Conservation (phyloP, 306 rosid species). For the Corylus americana region DNA sequence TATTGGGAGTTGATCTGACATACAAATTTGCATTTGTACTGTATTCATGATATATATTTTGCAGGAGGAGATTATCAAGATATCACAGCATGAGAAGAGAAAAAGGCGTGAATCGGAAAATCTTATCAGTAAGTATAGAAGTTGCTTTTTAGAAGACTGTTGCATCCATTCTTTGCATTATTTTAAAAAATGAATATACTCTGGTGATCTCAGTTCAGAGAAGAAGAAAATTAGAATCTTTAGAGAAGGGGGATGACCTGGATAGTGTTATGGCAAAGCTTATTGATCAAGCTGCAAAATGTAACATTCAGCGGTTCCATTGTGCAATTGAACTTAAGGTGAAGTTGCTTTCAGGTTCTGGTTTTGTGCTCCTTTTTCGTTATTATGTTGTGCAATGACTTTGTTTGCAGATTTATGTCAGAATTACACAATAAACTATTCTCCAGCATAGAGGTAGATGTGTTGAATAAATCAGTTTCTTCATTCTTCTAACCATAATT, state of each 20-base stretch:
- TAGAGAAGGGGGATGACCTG: constrained; percentile 58
- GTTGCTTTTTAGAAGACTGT: constrained; percentile 22
- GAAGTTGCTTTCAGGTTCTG: constrained; percentile 20
- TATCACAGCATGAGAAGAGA: constrained; percentile 45
- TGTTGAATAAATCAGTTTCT: constrained; percentile 13
- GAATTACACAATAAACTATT: background rate
- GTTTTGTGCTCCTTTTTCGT: constrained; percentile 17
- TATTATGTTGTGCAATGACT: constrained; percentile 18
- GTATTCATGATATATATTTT: constrained; percentile 18
- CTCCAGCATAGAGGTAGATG: background rate
- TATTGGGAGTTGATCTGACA: constrained; percentile 1
- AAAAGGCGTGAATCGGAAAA: constrained; percentile 46
- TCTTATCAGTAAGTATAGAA: constrained; percentile 54
- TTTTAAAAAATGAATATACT: constrained; percentile 23
- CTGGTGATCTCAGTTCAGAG: constrained; percentile 57
- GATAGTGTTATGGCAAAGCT: constrained; percentile 64
- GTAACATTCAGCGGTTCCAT: constrained; percentile 52
- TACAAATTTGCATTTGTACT: constrained; percentile 15
- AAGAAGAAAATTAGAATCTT: constrained; percentile 49
- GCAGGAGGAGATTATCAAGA: constrained; percentile 59
- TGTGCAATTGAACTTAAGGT: constrained; percentile 75
- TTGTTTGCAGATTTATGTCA: background rate
- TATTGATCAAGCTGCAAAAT: constrained; percentile 57
- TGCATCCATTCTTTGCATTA: constrained; percentile 7
- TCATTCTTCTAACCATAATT: constrained; percentile 17